Evolutionary conservation across 129 eudicot species (phyloP).

Genomic region (Escallonia herrerae): DNA sequence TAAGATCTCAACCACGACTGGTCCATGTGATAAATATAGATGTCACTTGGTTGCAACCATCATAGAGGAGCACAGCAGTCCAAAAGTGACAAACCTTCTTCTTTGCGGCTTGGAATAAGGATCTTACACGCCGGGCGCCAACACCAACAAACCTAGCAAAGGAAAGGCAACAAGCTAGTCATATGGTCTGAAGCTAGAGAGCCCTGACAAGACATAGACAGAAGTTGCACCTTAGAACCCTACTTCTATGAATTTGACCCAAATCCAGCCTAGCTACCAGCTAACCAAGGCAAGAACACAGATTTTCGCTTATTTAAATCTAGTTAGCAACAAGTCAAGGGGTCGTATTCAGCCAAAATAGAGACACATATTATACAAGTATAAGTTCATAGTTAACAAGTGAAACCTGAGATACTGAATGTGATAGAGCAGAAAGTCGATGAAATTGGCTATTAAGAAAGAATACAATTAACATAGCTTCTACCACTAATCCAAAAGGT

Average conservation of each 20-base stretch:
- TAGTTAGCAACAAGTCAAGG: too few relatives aligned
- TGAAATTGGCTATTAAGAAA: not conserved
- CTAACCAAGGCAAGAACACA: too few relatives aligned
- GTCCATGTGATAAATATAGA: too few relatives aligned
- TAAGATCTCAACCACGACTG: too few relatives aligned
- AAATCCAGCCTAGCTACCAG: too few relatives aligned
- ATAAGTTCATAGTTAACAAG: not conserved
- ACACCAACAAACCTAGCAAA: slow-evolving; percentile 85
- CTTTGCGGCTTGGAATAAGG: slow-evolving; percentile 84
- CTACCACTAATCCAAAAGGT: slow-evolving; percentile 1
- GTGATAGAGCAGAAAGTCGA: not conserved
- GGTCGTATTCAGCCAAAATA: too few relatives aligned
- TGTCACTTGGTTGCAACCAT: not conserved
- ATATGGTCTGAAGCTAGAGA: slow-evolving; percentile 5
- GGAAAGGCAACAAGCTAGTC: slow-evolving; percentile 12
- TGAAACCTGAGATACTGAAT: too few relatives aligned
- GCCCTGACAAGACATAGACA: not conserved
- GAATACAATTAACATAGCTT: not conserved
- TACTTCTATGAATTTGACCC: too few relatives aligned
- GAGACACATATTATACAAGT: not conserved
- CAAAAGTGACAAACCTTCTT: slow-evolving; percentile 53
- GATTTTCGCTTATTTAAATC: too few relatives aligned
- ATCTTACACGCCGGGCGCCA: slow-evolving; percentile 91
- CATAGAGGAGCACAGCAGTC: not conserved
- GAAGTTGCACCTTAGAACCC: too few relatives aligned